These are phyloP conservation scores for Bullera alba DNA, from an alignment of 768 basidiomycete species.

Conservation along the genomic window DNA sequence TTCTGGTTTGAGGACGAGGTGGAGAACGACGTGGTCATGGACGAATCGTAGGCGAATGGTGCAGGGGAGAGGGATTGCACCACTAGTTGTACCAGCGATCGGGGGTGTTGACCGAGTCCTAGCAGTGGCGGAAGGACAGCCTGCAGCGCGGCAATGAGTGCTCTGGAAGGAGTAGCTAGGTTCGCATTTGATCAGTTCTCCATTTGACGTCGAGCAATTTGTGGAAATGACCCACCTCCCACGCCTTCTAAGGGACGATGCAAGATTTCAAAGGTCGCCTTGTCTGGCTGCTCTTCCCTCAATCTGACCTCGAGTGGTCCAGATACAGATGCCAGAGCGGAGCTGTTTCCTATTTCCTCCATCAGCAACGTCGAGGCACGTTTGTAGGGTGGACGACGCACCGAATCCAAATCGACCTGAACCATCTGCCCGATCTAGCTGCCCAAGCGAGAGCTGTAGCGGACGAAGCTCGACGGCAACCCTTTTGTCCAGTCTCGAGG, in stretches of 20 bases:
- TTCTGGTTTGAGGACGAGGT: conserved; percentile 11
- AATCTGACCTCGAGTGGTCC: conserved; percentile 48
- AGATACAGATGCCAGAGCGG: conserved; percentile 44
- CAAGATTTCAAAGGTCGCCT: conserved; percentile 47
- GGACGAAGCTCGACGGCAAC: conserved; percentile 27
- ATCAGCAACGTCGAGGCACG: not conserved
- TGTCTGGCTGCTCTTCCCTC: conserved; percentile 46
- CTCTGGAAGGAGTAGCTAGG: conserved; percentile 43
- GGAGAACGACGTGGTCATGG: conserved; percentile 5
- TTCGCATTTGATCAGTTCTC: not conserved
- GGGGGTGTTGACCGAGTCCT: conserved; percentile 44
- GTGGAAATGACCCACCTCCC: conserved; percentile 32
- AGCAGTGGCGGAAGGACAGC: conserved; percentile 43
- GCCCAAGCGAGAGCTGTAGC: conserved; percentile 31
- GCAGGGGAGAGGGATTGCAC: conserved; percentile 46
- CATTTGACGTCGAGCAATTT: not conserved
- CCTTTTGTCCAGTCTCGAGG: conserved; percentile 31
- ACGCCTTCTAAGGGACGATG: conserved; percentile 46
- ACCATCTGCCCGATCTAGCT: conserved; percentile 47
- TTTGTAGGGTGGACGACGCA: conserved; percentile 8
- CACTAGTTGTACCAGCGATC: conserved; percentile 47
- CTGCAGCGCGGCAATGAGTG: conserved; percentile 35
- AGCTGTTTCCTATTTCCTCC: conserved; percentile 34
- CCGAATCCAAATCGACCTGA: conserved; percentile 46
- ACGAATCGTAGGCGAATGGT: not conserved